phyloP scores from a whole-genome alignment of 2,329 filamentous ascomycete genomes.

The Didymosphaeria variabile region DNA sequence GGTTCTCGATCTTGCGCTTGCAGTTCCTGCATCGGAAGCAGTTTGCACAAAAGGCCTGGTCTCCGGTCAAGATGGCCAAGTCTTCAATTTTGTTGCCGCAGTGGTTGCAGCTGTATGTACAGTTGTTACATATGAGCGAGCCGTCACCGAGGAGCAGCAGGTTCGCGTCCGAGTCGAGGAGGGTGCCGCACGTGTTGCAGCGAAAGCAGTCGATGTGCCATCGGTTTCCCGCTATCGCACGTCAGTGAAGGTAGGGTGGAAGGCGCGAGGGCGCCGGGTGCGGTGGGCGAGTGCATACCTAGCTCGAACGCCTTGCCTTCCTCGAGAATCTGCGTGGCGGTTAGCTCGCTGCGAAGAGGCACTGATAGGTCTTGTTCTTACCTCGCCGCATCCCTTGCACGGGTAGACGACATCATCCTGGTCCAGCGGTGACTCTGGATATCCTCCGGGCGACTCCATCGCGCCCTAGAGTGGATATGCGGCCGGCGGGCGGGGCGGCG shows the following conservation, averaged over 20 bases:
- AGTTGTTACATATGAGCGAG: slow-evolving; percentile 98
- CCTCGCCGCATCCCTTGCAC: slow-evolving; percentile 68
- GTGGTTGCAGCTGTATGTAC: slow-evolving; percentile 97
- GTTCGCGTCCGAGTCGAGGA: slow-evolving; percentile 98
- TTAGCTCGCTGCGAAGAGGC: slow-evolving; percentile 16
- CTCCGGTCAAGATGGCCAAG: slow-evolving; percentile 93
- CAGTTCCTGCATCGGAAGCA: slow-evolving; percentile 98
- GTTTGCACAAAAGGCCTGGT: slow-evolving; percentile 96
- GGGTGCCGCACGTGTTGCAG: slow-evolving; percentile 92
- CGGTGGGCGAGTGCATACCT: slow-evolving; percentile 65
- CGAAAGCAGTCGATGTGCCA: slow-evolving; percentile 99
- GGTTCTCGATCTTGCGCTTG: slow-evolving; percentile 98
- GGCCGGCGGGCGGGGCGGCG: slow-evolving; percentile 15
- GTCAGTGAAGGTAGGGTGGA: slow-evolving; percentile 35
- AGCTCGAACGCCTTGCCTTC: slow-evolving; percentile 99
- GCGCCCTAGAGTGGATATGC: slow-evolving; percentile 17
- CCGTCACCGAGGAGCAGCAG: slow-evolving; percentile 96
- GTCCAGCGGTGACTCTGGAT: slow-evolving; percentile 61
- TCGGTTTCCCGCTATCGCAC: slow-evolving; percentile 79
- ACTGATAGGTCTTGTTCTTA: slow-evolving; percentile 27
- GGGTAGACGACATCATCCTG: slow-evolving; percentile 65
- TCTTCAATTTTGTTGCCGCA: slow-evolving; percentile 99
- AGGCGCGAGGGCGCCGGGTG: slow-evolving; percentile 25
- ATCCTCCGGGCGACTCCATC: slow-evolving; percentile 65
- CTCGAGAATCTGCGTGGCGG: slow-evolving; percentile 79